A percentile compares a stretch with the other conserved stretches of the same genome.
Evolutionary conservation across 805 yeast genomes (phyloP).

Genomic region (Hemisphaericaspora nanyangensis): DNA sequence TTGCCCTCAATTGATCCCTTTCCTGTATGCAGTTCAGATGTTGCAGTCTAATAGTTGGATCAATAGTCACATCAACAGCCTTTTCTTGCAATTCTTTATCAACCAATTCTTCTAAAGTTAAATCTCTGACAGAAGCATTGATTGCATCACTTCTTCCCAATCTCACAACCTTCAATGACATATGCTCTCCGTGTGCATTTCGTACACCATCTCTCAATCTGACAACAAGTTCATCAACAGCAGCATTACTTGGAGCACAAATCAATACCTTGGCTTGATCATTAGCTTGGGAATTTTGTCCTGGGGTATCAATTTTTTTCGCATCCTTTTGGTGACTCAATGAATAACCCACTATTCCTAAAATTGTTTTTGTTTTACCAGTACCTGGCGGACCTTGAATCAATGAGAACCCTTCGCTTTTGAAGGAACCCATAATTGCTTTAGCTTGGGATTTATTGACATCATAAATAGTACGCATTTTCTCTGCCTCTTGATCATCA

Average conservation of each 20-base stretch:
- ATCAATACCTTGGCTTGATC: conserved; percentile 59
- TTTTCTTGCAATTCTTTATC: conserved; percentile 52
- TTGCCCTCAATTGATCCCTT: conserved; percentile 50
- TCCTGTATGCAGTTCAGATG: conserved; percentile 52
- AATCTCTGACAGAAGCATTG: conserved; percentile 73
- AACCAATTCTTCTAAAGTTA: conserved; percentile 82
- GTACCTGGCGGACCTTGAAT: conserved; percentile 99
- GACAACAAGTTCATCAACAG: conserved; percentile 90
- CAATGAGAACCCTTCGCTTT: conserved; percentile 72
- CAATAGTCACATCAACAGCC: conserved; percentile 32
- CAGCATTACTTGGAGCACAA: conserved; percentile 99
- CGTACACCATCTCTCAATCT: conserved; percentile 74
- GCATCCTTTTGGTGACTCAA: conserved; percentile 35
- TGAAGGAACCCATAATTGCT: conserved; percentile 75
- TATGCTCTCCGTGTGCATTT: conserved; percentile 48
- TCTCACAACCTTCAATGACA: conserved; percentile 71
- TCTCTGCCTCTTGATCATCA: conserved; percentile 29
- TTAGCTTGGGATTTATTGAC: conserved; percentile 88
- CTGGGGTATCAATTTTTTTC: conserved; percentile 18
- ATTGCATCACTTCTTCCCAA: conserved; percentile 88
- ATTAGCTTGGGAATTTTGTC: conserved; percentile 19
- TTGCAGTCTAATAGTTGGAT: conserved; percentile 45
- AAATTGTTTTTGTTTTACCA: conserved; percentile 95
- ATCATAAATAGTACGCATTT: conserved; percentile 46
- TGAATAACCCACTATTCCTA: conserved; percentile 83